Conservation (phyloP, 352 stramenopile genomes). For the Pythium rhizo-oryzae region DNA sequence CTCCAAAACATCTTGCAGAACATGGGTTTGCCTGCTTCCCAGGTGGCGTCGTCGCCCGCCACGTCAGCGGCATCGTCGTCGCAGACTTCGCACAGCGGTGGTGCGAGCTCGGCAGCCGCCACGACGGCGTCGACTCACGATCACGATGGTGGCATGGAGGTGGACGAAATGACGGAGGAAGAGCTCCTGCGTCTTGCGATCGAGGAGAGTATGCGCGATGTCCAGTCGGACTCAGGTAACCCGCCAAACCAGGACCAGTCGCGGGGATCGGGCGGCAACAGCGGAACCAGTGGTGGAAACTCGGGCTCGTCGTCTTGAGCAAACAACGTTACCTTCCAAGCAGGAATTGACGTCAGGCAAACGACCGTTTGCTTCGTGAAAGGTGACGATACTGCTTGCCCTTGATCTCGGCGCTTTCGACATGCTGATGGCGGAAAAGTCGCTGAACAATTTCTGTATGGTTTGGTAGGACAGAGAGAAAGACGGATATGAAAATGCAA, state of each 20-base stretch:
- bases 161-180: slow-evolving; percentile 88
- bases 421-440: slow-evolving; percentile 18
- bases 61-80: slow-evolving; percentile 79
- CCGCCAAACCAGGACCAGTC: slow-evolving; percentile 39
- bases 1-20: slow-evolving; percentile 89
- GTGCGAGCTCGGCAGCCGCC: slow-evolving; percentile 63
- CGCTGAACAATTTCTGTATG: slow-evolving; percentile 31
- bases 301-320: slow-evolving; percentile 53
- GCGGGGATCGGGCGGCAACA: slow-evolving; percentile 25
- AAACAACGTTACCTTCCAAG: neutral
- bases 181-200: slow-evolving; percentile 85
- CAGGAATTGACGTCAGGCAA: neutral
- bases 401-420: neutral
- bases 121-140: slow-evolving; percentile 78
- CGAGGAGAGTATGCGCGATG: slow-evolving; percentile 88
- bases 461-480: slow-evolving; percentile 27
- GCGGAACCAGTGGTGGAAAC: slow-evolving; percentile 39
- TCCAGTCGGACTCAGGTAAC: slow-evolving; percentile 63
- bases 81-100: slow-evolving; percentile 68
- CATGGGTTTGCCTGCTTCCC: slow-evolving; percentile 77
- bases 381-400: slow-evolving; percentile 25
- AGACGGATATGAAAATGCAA: slow-evolving; percentile 27
- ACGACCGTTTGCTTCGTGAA: neutral
- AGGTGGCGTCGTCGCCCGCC: slow-evolving; percentile 70
- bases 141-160: slow-evolving; percentile 80